A percentile compares a stretch with the other conserved stretches of the same genome.
phyloP scores from a whole-genome alignment of 441 rosid genomes.

The Pelargonium cotyledonis region DNA sequence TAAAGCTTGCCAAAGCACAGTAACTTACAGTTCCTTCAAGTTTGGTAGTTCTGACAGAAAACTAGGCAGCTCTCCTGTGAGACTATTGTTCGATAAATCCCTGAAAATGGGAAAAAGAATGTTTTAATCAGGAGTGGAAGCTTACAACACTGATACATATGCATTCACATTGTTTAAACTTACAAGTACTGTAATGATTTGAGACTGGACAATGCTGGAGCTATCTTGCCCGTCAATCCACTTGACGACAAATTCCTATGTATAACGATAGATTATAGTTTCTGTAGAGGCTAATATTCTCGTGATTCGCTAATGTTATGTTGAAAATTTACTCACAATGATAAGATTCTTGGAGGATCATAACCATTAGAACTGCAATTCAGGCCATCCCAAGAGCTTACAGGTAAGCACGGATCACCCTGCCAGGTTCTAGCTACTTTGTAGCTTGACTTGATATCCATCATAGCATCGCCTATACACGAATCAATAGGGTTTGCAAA shows the following conservation, averaged over 20 bases:
- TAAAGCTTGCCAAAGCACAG: not conserved
- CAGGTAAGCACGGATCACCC: conserved; percentile 64
- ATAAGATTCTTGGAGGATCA: conserved; percentile 34
- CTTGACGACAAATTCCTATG: conserved; percentile 50
- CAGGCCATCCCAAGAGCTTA: conserved; percentile 48
- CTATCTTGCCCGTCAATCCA: conserved; percentile 42
- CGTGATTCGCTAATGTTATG: not conserved
- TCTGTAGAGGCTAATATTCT: not conserved
- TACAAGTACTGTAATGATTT: conserved; percentile 41
- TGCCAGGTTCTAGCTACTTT: conserved; percentile 35
- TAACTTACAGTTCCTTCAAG: conserved; percentile 43
- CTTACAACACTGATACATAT: not conserved
- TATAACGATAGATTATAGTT: not conserved
- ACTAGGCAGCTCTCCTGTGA: conserved; percentile 42
- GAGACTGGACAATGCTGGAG: conserved; percentile 32
- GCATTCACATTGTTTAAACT: conserved; percentile 15
- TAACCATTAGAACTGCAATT: conserved; percentile 36
- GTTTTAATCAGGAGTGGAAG: not conserved
- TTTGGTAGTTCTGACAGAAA: conserved; percentile 35
- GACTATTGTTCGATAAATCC: conserved; percentile 52
- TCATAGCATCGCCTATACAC: conserved; percentile 33
- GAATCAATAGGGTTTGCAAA: not conserved
- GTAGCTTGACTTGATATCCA: conserved; percentile 35
- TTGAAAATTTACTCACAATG: conserved; percentile 37
- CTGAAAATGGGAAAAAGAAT: conserved; percentile 21